These are phyloP conservation scores for Pythium rhizo-oryzae DNA, from an alignment of 352 stramenopile genomes.

Conservation along the genomic window DNA sequence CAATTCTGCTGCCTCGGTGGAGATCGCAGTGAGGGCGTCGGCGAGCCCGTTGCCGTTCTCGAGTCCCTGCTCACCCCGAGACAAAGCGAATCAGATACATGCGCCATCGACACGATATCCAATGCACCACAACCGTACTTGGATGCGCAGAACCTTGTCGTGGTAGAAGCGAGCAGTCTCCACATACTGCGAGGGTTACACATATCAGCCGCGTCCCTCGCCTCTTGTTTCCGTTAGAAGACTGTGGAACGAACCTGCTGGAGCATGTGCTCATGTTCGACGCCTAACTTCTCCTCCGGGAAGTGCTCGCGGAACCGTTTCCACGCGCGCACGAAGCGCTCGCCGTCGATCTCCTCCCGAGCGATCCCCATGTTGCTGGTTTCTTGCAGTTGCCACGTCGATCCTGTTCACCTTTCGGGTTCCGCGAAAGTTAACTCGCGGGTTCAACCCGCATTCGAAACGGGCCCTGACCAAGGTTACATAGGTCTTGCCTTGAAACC, in stretches of 20 bases:
- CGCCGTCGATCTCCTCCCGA: conserved; percentile 39
- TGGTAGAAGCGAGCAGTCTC: conserved; percentile 27
- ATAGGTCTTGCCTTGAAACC: not conserved
- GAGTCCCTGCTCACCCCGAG: not conserved
- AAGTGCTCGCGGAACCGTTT: conserved; percentile 46
- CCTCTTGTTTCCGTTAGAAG: no score
- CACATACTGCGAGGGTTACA: conserved; percentile 10
- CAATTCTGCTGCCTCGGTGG: not conserved
- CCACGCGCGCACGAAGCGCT: conserved; percentile 69
- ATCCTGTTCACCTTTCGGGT: not conserved
- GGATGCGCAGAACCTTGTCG: conserved; percentile 12
- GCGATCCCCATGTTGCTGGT: conserved; percentile 9
- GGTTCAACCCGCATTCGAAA: not conserved
- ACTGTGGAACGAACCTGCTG: conserved; percentile 11
- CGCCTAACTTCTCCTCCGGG: conserved; percentile 25
- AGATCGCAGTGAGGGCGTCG: conserved; percentile 4
- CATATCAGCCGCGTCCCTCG: not conserved
- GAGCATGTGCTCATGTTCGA: conserved; percentile 28
- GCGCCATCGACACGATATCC: no score
- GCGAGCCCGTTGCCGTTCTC: not conserved
- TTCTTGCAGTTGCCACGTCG: not conserved
- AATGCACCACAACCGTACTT: not conserved
- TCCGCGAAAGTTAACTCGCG: not conserved
- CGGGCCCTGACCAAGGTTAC: not conserved
- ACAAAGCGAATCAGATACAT: not conserved